Evolutionary conservation across 2,329 filamentous ascomycete species (phyloP), one percentile per base, ranked within the genome.

Genomic region (Ophiostoma sp.): DNA sequence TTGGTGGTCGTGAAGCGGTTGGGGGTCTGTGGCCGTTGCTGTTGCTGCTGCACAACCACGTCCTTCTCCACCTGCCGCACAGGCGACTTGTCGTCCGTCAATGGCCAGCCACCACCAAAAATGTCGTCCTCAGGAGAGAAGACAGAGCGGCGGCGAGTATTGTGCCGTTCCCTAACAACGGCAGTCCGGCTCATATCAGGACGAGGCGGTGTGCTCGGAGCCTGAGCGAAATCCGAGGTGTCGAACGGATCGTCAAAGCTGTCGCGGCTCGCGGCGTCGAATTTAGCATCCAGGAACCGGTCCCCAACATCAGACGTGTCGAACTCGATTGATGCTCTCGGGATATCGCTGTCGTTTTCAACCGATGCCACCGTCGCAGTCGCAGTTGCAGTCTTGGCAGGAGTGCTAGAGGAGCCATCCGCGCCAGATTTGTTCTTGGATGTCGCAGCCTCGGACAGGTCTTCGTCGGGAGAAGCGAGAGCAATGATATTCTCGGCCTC

Each of bases 401-500:
- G 64, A 15, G 64, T 33, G 11, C 22, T 39, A 31, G 39, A n/a
- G 12, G n/a, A 36, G 19, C 22, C 63, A 19, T 19, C 42, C 19
- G 36, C 63, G 31, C 22, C 63, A 2, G 22, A 22, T 7, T 31
- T 50, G 9, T 28, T 9, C 55, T 68, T 55, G 9, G 63, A 28
- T 6, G 73, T 22, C 8, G 72, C 31, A n/a, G 71, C 33, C 25
- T 74, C 68, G 19, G 31, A n/a, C 15, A 70, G 84, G 66, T 92
- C 89, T 50, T 89, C 88, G 75, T 92, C 90, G 1, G 90, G 90
- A 1, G 90, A 91, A 63, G 93, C 93, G n/a, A 97, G 84, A 45
- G 93, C 92, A 79, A 97, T 96, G 82, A 97, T 95, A 17, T 92
- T 93, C 80, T 96, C 92, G 1, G 94, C 93, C 80, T 96, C 93